These are phyloP conservation scores for Gracilariopsis chorda DNA, from an alignment of 23 red algal genomes.

Conservation along the genomic window DNA sequence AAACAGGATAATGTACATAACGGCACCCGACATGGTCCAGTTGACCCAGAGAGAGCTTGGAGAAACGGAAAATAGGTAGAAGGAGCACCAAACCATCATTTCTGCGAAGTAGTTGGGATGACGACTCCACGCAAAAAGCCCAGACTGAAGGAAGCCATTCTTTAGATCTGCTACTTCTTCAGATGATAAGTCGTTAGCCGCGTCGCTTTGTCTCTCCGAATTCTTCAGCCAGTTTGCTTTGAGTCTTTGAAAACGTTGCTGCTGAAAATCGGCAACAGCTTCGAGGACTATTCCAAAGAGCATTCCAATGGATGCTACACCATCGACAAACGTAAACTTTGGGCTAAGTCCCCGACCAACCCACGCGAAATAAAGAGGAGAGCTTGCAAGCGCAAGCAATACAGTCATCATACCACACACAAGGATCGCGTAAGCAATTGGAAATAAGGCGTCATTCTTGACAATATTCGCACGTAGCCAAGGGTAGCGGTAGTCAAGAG, in stretches of 20 bases:
- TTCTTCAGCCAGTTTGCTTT: slow-evolving; percentile 1
- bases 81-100: slow-evolving; percentile 48
- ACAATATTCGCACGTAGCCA: slow-evolving; percentile 48
- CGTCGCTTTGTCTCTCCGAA: background rate
- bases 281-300: background rate
- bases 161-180: background rate
- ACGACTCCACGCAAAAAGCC: slow-evolving; percentile 39
- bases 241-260: slow-evolving; percentile 21
- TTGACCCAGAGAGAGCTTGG: slow-evolving; percentile 6
- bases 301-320: slow-evolving; percentile 3
- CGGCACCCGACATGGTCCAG: slow-evolving; percentile 24
- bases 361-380: slow-evolving; percentile 51
- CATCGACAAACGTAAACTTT: background rate
- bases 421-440: slow-evolving; percentile 12
- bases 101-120: slow-evolving; percentile 67
- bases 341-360: background rate
- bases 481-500: slow-evolving; percentile 48
- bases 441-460: slow-evolving; percentile 20
- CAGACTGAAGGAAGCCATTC: slow-evolving; percentile 37
- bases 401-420: slow-evolving; percentile 22
- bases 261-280: slow-evolving; percentile 38
- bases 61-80: slow-evolving; percentile 52
- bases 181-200: background rate
- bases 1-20: slow-evolving; percentile 32
- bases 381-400: background rate